Percentiles rank a stretch among this genome's conserved stretches.
Evolutionary conservation across 1,284 basidiomycete species (phyloP).

Genomic region (Mycena citricolor): DNA sequence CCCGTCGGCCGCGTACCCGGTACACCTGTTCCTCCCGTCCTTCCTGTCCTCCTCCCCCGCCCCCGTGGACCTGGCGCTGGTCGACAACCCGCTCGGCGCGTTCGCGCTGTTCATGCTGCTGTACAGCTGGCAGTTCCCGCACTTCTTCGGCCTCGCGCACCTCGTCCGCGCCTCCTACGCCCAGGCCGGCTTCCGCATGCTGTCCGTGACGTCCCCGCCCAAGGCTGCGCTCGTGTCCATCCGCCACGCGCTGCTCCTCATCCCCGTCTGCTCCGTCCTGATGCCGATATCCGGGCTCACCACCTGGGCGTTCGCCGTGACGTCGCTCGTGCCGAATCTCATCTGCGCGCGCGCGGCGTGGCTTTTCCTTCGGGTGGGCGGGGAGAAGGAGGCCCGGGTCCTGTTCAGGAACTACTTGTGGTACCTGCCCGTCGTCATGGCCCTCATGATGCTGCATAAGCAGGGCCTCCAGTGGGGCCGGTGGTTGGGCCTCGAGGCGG

Average conservation of each 20-base stretch:
- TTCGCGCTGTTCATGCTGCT: conserved; percentile 79
- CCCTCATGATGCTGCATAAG: conserved; percentile 94
- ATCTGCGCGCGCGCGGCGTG: conserved; percentile 72
- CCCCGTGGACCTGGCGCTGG: conserved; percentile 44
- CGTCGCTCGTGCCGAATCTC: conserved; percentile 76
- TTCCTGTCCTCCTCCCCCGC: conserved; percentile 32
- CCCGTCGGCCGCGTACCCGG: conserved; percentile 55
- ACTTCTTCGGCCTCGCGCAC: conserved; percentile 95
- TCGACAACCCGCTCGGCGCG: conserved; percentile 78
- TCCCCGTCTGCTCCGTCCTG: conserved; percentile 80
- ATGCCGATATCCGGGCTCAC: conserved; percentile 87
- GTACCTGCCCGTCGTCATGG: conserved; percentile 89
- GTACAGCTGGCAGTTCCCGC: conserved; percentile 98
- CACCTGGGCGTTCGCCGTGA: conserved; percentile 83
- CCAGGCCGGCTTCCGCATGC: conserved; percentile 93
- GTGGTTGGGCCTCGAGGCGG: conserved; percentile 43
- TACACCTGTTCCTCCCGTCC: conserved; percentile 58
- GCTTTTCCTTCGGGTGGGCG: conserved; percentile 71
- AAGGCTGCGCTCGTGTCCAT: conserved; percentile 87
- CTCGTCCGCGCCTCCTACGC: conserved; percentile 89
- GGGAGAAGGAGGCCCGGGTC: conserved; percentile 80
- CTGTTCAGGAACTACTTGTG: conserved; percentile 87
- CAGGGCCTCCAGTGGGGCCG: conserved; percentile 74
- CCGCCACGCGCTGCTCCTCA: conserved; percentile 77
- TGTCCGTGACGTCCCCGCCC: conserved; percentile 76